Conservation (phyloP, 2,329 filamentous ascomycete genomes). For the Monosporascus sp. region DNA sequence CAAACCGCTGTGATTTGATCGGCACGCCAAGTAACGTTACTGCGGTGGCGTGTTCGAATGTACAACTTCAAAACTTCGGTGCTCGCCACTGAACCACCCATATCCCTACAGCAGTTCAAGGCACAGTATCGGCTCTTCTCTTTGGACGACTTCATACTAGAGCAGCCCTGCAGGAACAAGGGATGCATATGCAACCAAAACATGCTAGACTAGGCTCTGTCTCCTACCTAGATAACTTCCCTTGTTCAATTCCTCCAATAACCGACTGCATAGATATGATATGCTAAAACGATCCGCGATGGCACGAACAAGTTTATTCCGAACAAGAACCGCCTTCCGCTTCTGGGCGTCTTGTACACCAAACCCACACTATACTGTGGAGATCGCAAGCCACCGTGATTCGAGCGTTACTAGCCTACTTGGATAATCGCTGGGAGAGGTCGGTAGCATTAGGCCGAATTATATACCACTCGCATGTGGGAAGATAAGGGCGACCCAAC, state of each 20-base stretch:
- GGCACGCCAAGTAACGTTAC: no score
- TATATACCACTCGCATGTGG: not conserved
- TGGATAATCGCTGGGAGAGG: not conserved
- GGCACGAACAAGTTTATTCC: not conserved
- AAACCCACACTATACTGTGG: not conserved
- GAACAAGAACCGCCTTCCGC: not conserved
- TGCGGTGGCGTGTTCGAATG: no score
- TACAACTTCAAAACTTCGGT: no score
- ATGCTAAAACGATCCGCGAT: not conserved
- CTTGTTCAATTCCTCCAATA: not conserved
- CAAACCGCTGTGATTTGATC: no score
- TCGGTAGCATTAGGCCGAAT: not conserved
- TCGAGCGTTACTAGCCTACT: not conserved
- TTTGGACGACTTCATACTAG: no score
- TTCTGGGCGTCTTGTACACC: not conserved
- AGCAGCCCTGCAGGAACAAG: no score
- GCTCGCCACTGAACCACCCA: no score
- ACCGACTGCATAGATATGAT: not conserved
- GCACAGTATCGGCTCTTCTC: no score
- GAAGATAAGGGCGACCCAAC: not conserved
- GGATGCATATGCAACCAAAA: no score
- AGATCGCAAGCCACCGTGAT: not conserved
- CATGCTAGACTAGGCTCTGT: not conserved
- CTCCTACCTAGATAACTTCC: not conserved
- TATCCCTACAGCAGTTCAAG: no score